Conservation (phyloP, 2,329 filamentous ascomycete species). For the Thielaviopsis musarum region DNA sequence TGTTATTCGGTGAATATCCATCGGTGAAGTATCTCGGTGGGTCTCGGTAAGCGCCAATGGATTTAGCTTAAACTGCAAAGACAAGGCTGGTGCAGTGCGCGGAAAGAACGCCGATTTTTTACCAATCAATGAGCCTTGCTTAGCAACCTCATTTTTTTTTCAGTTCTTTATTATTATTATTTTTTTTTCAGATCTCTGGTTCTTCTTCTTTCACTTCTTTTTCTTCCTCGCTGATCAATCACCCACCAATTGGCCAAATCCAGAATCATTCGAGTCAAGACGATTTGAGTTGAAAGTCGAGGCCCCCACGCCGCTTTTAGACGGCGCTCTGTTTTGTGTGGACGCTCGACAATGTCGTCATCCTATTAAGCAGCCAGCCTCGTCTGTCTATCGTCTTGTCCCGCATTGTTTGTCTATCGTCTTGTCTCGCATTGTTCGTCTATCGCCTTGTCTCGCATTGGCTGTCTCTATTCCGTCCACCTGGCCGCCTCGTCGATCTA, state of each 20-base stretch:
- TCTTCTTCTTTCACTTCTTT: background rate
- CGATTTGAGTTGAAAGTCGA: background rate
- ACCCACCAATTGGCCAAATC: background rate
- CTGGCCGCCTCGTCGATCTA: background rate
- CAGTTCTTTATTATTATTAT: background rate
- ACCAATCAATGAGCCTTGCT: background rate
- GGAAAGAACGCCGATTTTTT: background rate
- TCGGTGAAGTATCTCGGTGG: conserved; percentile 1
- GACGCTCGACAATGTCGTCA: background rate
- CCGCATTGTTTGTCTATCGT: background rate
- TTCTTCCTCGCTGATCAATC: background rate
- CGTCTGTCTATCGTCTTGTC: background rate
- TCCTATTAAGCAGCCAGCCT: background rate
- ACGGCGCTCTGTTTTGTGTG: background rate
- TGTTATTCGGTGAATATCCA: background rate
- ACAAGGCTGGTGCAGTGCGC: background rate
- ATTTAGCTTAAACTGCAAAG: background rate
- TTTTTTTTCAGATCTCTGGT: background rate
- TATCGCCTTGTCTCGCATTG: too few species aligned
- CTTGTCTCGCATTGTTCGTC: too few species aligned
- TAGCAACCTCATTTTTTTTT: too few species aligned
- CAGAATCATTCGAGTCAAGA: background rate
- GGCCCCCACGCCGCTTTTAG: background rate
- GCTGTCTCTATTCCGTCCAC: too few species aligned
- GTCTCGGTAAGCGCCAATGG: background rate